Conservation (phyloP, 2,329 filamentous ascomycete species). For the Cladosporium sp. region DNA sequence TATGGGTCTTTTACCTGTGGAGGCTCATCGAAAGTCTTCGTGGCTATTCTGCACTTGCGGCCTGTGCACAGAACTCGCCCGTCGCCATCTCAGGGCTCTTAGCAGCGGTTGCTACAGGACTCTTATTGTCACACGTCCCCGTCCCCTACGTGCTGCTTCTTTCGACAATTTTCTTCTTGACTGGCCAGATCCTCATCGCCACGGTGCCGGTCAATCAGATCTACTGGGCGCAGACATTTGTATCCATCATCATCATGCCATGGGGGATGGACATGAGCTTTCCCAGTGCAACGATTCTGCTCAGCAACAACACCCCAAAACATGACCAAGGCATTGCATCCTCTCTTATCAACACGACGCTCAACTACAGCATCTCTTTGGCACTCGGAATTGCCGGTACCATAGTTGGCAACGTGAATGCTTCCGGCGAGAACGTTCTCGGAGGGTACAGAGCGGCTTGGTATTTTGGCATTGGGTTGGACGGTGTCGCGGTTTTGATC, state of each 20-base stretch:
- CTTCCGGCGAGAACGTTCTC: conserved; percentile 35
- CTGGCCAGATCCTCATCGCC: conserved; percentile 38
- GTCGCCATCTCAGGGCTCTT: conserved; percentile 32
- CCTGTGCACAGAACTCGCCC: conserved; percentile 32
- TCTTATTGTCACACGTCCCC: conserved; percentile 34
- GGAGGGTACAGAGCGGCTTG: conserved; percentile 38
- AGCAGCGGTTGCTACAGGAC: conserved; percentile 33
- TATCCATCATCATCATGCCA: conserved; percentile 49
- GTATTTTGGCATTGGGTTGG: conserved; percentile 37
- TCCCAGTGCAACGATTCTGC: conserved; percentile 57
- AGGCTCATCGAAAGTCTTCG: conserved; percentile 32
- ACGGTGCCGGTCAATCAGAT: conserved; percentile 51
- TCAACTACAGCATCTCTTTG: conserved; percentile 66
- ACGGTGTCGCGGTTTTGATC: neutral
- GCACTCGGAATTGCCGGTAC: conserved; percentile 64
- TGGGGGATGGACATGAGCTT: conserved; percentile 64
- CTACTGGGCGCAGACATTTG: conserved; percentile 64
- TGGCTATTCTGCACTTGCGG: conserved; percentile 28
- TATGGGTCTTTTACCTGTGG: conserved; percentile 32
- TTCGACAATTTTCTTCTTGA: conserved; percentile 37
- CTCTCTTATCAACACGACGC: conserved; percentile 58
- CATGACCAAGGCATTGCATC: conserved; percentile 52
- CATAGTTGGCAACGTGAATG: conserved; percentile 47
- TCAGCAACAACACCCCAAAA: conserved; percentile 49
- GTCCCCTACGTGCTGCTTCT: conserved; percentile 35